phyloP scores from a whole-genome alignment of 331 rosid genomes.

The Erythrophleum ivorense region DNA sequence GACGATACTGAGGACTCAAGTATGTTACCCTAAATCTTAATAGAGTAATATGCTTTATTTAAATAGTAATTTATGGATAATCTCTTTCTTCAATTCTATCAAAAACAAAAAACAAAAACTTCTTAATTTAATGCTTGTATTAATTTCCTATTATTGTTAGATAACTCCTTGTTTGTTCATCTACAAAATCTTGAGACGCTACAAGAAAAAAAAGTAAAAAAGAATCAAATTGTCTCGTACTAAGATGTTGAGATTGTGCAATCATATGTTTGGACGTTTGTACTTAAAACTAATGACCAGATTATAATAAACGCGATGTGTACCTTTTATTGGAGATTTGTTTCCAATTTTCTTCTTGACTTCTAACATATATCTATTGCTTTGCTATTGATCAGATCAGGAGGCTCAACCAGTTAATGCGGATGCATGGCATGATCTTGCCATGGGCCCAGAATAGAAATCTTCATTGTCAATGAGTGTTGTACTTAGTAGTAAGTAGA shows the following conservation, averaged over 20 bases:
- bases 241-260: background rate
- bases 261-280: background rate
- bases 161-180: background rate
- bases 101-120: background rate
- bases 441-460: conserved; percentile 58
- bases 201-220: background rate
- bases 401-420: conserved; percentile 66
- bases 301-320: background rate
- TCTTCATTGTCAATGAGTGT: background rate
- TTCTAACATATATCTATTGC: background rate
- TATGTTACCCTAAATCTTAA: conserved; percentile 40
- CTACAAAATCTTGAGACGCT: background rate
- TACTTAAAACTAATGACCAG: background rate
- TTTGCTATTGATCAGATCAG: conserved; percentile 58
- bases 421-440: conserved; percentile 85
- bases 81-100: background rate
- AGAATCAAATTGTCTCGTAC: background rate
- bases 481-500: conserved; percentile 26
- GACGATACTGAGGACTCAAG: conserved; percentile 79
- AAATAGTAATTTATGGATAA: background rate
- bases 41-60: background rate
- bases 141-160: background rate
- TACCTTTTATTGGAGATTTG: conserved; percentile 11
- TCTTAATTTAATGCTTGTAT: background rate
- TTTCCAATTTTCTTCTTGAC: conserved; percentile 30